A percentile compares a stretch with the other conserved stretches of the same genome.
Conservation (phyloP, 495 filamentous ascomycete genomes). For the Cladorrhinum samala region DNA sequence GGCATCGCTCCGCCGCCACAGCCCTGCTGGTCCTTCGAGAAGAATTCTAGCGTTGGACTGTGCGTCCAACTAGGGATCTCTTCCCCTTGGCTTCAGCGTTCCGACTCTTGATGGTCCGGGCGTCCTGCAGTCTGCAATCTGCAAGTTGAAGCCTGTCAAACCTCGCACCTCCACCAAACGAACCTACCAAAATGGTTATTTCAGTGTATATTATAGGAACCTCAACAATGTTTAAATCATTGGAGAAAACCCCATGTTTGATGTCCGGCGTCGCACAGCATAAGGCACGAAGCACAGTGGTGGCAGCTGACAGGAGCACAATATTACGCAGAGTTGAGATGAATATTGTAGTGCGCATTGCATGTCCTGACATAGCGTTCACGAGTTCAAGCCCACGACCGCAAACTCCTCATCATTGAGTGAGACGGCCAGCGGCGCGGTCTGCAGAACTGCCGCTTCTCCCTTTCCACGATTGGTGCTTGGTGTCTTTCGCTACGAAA, state of each 20-base stretch:
- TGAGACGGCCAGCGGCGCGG: no score
- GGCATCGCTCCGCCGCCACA: slow-evolving; percentile 18
- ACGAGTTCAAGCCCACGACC: no score
- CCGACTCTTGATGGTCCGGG: not conserved
- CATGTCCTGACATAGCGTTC: no score
- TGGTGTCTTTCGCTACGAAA: no score
- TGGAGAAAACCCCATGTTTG: not conserved
- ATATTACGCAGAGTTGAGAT: no score
- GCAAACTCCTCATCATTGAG: no score
- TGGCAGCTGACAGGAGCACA: not conserved
- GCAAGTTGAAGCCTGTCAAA: not conserved
- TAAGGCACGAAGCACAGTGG: not conserved
- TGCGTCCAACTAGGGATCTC: slow-evolving; percentile 12
- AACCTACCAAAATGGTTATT: not conserved
- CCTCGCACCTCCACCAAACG: not conserved
- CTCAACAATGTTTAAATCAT: not conserved
- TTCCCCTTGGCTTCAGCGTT: slow-evolving; percentile 10
- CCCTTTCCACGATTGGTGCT: no score
- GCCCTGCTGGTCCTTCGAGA: slow-evolving; percentile 27
- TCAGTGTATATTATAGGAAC: slow-evolving; percentile 1
- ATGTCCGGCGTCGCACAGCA: slow-evolving; percentile 1
- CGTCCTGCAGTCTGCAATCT: not conserved
- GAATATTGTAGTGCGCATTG: no score
- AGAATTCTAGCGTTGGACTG: slow-evolving; percentile 26
- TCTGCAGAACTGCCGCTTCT: no score